phyloP scores from a whole-genome alignment of 257 asterid species.

The Solanum boliviense region DNA sequence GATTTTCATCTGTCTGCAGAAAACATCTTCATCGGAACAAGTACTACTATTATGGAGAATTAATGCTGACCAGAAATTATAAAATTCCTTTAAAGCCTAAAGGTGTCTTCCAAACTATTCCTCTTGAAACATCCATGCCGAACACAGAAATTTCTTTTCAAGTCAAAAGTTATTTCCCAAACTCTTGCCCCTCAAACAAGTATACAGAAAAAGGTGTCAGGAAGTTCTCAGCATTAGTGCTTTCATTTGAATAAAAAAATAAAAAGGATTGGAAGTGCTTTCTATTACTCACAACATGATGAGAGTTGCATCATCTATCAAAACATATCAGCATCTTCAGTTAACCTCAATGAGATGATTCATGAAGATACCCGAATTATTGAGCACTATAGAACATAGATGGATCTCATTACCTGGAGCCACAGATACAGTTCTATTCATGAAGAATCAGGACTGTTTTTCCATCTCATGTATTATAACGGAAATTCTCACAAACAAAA shows the following conservation, averaged over 20 bases:
- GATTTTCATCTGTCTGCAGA: background rate
- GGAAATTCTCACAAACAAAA: background rate
- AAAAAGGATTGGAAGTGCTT: background rate
- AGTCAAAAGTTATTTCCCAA: background rate
- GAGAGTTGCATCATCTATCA: background rate
- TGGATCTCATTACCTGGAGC: background rate
- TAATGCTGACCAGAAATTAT: background rate
- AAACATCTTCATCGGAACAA: background rate
- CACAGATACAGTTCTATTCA: background rate
- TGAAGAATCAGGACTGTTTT: background rate
- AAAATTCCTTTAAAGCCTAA: background rate
- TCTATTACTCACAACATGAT: background rate
- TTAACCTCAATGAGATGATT: background rate
- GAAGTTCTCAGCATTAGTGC: background rate
- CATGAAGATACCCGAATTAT: background rate
- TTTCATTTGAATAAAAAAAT: background rate
- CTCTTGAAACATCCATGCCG: background rate
- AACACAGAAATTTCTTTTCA: background rate
- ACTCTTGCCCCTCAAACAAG: background rate
- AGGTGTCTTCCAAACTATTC: background rate
- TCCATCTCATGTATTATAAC: background rate
- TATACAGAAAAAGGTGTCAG: background rate
- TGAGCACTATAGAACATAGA: background rate
- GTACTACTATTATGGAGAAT: background rate
- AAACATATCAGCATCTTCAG: background rate